These are phyloP conservation scores for Magnolia kwangsiensis DNA, from an alignment of 164 flowering plant genomes.

Conservation along the genomic window DNA sequence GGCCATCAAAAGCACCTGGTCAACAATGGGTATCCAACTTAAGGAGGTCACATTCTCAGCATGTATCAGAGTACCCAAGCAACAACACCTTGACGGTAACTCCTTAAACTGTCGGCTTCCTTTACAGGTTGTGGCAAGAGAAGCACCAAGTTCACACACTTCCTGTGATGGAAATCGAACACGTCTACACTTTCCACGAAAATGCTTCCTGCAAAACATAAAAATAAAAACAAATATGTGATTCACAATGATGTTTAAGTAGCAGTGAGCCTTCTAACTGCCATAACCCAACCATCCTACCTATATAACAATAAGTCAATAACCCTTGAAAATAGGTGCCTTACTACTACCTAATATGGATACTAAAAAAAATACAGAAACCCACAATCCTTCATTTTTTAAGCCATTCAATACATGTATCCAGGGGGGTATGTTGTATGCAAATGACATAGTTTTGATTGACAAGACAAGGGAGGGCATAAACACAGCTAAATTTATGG, in stretches of 20 bases:
- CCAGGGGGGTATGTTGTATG: no score
- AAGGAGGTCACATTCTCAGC: conserved; percentile 36
- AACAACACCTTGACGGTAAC: conserved; percentile 29
- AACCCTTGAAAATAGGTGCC: background rate
- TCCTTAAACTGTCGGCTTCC: conserved; percentile 13
- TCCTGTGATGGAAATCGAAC: conserved; percentile 16
- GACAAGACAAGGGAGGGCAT: no score
- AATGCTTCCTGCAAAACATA: conserved; percentile 25
- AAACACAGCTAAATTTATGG: no score
- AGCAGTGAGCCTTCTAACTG: no score
- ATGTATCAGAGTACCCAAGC: conserved; percentile 50
- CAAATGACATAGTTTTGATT: no score
- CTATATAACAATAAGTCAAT: background rate
- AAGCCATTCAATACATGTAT: no score
- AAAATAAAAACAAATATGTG: background rate
- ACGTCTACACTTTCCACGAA: conserved; percentile 15
- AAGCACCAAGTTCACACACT: conserved; percentile 12
- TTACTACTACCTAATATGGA: background rate
- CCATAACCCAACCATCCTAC: background rate
- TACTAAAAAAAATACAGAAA: no score
- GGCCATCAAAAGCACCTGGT: conserved; percentile 69
- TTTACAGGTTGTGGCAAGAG: conserved; percentile 12
- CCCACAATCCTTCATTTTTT: background rate
- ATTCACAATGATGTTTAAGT: background rate
- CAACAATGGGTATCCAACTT: conserved; percentile 54